A percentile compares a stretch with the other conserved stretches of the same genome.
Evolutionary conservation across 2,329 filamentous ascomycete species (phyloP).

Genomic region (Alternaria triticina): DNA sequence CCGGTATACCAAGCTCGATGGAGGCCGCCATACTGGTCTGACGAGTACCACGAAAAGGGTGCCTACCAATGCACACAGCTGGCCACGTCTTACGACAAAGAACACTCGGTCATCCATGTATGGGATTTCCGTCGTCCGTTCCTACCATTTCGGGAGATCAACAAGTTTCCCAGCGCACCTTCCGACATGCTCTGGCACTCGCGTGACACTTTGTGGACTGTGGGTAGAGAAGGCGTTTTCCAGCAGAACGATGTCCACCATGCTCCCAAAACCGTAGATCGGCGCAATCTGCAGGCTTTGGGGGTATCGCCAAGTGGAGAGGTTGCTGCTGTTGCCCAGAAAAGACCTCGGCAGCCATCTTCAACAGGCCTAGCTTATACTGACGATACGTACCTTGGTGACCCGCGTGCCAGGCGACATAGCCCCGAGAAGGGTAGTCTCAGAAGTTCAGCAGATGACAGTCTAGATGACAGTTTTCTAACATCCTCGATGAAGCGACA

Average conservation of each 20-base stretch:
- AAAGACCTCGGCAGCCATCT: constrained; percentile 53
- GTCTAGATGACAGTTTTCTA: constrained; percentile 62
- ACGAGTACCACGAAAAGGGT: constrained; percentile 58
- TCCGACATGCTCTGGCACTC: constrained; percentile 70
- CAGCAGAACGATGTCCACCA: constrained; percentile 68
- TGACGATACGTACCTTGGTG: constrained; percentile 47
- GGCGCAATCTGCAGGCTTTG: constrained; percentile 62
- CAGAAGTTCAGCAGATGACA: constrained; percentile 63
- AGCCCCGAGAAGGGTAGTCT: constrained; percentile 56
- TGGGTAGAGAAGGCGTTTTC: constrained; percentile 66
- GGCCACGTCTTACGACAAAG: constrained; percentile 66
- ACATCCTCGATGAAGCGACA: constrained; percentile 56
- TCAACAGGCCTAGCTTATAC: constrained; percentile 50
- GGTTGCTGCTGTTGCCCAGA: constrained; percentile 62
- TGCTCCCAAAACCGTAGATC: constrained; percentile 64
- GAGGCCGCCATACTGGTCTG: constrained; percentile 65
- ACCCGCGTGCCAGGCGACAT: constrained; percentile 52
- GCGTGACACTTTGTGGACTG: constrained; percentile 69
- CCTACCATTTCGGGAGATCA: constrained; percentile 67
- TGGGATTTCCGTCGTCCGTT: constrained; percentile 69
- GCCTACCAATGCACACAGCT: constrained; percentile 67
- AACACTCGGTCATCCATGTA: constrained; percentile 66
- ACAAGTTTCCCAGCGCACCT: constrained; percentile 61
- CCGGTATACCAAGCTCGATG: constrained; percentile 68
- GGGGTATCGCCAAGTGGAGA: constrained; percentile 65